These are phyloP conservation scores for Aquilaria malaccensis DNA, from an alignment of 345 rosid genomes.

Conservation along the genomic window DNA sequence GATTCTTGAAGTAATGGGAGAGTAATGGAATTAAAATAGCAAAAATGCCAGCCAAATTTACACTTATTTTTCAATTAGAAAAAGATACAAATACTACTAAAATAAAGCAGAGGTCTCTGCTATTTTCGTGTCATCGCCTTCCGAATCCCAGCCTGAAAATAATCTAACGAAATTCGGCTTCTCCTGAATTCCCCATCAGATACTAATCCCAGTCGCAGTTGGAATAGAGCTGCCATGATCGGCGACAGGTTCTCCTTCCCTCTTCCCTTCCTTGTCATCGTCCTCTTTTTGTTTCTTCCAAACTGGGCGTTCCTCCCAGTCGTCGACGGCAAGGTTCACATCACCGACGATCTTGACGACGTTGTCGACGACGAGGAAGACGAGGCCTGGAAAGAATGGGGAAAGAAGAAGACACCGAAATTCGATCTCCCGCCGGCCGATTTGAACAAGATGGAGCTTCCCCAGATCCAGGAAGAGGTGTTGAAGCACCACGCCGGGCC, in stretches of 20 bases:
- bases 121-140: no score
- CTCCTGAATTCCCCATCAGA: no score
- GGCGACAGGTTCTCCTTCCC: constrained; percentile 1
- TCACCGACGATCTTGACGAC: constrained; percentile 83
- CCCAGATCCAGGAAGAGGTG: constrained; percentile 60
- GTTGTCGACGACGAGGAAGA: constrained; percentile 89
- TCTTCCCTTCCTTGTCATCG: constrained; percentile 15
- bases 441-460: constrained; percentile 43
- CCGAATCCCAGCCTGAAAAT: no score
- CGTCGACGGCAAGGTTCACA: constrained; percentile 54
- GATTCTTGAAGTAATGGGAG: no score
- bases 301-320: constrained; percentile 17
- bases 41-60: no score
- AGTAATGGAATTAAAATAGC: no score
- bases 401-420: constrained; percentile 31
- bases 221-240: no score
- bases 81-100: no score
- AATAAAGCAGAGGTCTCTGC: no score
- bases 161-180: no score
- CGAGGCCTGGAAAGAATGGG: constrained; percentile 92
- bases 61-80: no score
- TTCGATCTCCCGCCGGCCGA: constrained; percentile 67
- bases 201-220: no score
- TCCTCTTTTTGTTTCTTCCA: constrained; percentile 14
- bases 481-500: constrained; percentile 56